Conservation (phyloP, 495 filamentous ascomycete species). For the Oidiodendron maius region DNA sequence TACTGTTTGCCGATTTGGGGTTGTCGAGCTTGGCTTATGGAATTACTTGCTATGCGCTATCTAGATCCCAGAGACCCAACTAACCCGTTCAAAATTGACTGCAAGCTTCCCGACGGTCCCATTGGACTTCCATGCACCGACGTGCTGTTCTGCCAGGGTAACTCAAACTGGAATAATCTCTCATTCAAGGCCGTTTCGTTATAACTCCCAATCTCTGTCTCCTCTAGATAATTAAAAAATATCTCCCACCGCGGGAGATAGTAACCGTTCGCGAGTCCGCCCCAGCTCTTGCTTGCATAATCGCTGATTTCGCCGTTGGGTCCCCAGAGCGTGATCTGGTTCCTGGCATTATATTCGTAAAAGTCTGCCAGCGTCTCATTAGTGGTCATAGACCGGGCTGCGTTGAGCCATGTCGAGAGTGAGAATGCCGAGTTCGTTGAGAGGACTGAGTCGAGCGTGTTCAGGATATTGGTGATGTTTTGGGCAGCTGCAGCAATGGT, state of each 20-base stretch:
- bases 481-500: conserved; percentile 23
- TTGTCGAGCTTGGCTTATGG: no score
- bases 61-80: no score
- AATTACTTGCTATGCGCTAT: no score
- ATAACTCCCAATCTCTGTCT: conserved; percentile 24
- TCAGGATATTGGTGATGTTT: conserved; percentile 29
- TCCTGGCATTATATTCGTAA: conserved; percentile 45
- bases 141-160: conserved; percentile 29
- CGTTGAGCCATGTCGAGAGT: conserved; percentile 36
- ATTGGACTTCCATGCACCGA: neutral
- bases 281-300: conserved; percentile 46
- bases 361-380: conserved; percentile 28
- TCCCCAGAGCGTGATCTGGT: conserved; percentile 51
- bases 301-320: conserved; percentile 43
- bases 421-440: conserved; percentile 38
- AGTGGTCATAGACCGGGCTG: conserved; percentile 31
- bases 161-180: conserved; percentile 31
- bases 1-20: no score
- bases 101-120: neutral
- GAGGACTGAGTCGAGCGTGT: conserved; percentile 38
- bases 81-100: neutral
- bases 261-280: conserved; percentile 41
- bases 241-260: conserved; percentile 42
- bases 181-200: conserved; percentile 27
- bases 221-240: conserved; percentile 39